Evolutionary conservation across 305 asterid genomes (phyloP), one percentile per base, ranked within the genome.

Genomic region (Fraxinus albicans): DNA sequence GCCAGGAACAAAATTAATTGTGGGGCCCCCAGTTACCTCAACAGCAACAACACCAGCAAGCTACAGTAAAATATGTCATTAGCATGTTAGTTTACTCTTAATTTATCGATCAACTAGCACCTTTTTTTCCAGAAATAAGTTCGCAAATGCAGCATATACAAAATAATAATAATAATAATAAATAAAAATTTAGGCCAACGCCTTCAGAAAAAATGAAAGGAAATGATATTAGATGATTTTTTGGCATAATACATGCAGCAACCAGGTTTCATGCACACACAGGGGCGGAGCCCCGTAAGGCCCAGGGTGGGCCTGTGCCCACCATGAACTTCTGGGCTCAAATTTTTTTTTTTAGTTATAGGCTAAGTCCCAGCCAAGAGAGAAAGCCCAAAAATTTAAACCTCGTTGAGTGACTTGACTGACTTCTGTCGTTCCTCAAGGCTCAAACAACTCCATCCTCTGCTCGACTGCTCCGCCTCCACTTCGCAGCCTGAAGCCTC

Each of bases 21-120:
- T 15, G 9, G 76, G 76, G 40, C 76, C 76, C 40, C 76, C 76
- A 27, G 76, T 69, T 29, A 69, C 76, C 76, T 69, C 76, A 69
- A 69, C 76, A 29, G 76, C 76, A 69, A 69, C 76, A 13, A 31
- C 40, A 29, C 76, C 76, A 69, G 76, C 76, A 6, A 69, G 76
- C 76, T 69, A 69, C 36, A 69, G 40, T 31, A 31, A 65, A 31
- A 27, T 55, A 55, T 31, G 40, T 69, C 76, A 69, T 69, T 69
- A 69, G 40, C 40, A 69, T 29, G 21, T 69, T 23, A 69, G 76
- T 69, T 65, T 65, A 65, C 76, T 27, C 76, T 27, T 15, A 29
- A 67, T 67, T 67, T 67, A 67, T 12, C 21, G 40, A 69, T 31
- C 40, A 29, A 69, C 7, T 69, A 31, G 76, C 0, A 2, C 76